phyloP scores from a whole-genome alignment of 2,329 filamentous ascomycete species.

The Penicillium sp. region DNA sequence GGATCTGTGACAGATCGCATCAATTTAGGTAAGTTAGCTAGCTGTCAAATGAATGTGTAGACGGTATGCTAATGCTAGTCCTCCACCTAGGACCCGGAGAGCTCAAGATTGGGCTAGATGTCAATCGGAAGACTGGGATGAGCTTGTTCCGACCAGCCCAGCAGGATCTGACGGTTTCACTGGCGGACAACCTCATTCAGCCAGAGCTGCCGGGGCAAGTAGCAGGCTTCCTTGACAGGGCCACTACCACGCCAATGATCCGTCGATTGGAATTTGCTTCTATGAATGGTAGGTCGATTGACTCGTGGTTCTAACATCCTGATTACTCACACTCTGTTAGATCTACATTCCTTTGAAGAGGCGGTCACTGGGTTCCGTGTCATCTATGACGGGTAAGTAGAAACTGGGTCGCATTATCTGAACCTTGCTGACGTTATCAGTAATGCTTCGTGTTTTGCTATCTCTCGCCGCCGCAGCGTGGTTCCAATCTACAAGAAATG shows the following conservation, averaged over 20 bases:
- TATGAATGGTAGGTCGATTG: slow-evolving; percentile 39
- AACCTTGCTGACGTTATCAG: slow-evolving; percentile 28
- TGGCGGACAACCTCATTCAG: slow-evolving; percentile 66
- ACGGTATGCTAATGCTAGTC: slow-evolving; percentile 21
- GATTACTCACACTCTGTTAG: slow-evolving; percentile 35
- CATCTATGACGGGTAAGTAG: slow-evolving; percentile 61
- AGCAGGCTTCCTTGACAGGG: slow-evolving; percentile 60
- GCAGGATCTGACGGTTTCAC: slow-evolving; percentile 72
- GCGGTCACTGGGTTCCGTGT: slow-evolving; percentile 80
- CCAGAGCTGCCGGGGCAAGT: slow-evolving; percentile 65
- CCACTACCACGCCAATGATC: slow-evolving; percentile 63
- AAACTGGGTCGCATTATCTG: slow-evolving; percentile 12
- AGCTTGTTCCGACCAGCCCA: slow-evolving; percentile 72
- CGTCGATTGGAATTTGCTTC: slow-evolving; percentile 70
- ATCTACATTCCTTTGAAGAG: slow-evolving; percentile 76
- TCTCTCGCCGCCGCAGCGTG: slow-evolving; percentile 81
- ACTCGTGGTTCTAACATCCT: neutral
- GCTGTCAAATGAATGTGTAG: neutral
- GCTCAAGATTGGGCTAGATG: slow-evolving; percentile 65
- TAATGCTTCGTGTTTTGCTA: slow-evolving; percentile 72
- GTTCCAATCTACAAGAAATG: slow-evolving; percentile 93
- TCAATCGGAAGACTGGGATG: slow-evolving; percentile 61
- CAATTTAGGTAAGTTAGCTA: slow-evolving; percentile 60
- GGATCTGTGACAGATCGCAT: slow-evolving; percentile 81
- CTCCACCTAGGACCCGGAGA: slow-evolving; percentile 61